Evolutionary conservation across 2,329 filamentous ascomycete genomes (phyloP).

Genomic region (Aurifilum marmelostoma): DNA sequence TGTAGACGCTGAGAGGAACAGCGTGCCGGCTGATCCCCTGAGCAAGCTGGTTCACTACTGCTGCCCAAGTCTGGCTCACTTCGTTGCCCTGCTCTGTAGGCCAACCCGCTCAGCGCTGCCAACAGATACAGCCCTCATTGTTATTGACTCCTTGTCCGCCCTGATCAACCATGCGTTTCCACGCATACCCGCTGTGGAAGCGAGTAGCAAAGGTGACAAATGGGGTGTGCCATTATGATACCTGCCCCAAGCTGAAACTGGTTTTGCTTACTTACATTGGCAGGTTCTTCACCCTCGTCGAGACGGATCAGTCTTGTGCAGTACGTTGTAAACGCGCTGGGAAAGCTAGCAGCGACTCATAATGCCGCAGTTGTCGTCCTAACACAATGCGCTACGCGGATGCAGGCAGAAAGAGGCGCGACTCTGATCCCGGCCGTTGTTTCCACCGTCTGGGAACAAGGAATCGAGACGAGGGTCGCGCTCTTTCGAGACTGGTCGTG

Average conservation of each 20-base stretch:
- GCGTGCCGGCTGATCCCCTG: constrained; percentile 30
- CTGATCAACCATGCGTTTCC: constrained; percentile 79
- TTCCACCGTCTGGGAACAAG: constrained; percentile 78
- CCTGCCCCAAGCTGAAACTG: background rate
- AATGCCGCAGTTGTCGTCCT: constrained; percentile 75
- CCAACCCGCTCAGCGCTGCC: constrained; percentile 68
- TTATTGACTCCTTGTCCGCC: constrained; percentile 79
- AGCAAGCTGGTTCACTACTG: constrained; percentile 52
- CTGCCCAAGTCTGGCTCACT: constrained; percentile 67
- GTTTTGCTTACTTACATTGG: constrained; percentile 21
- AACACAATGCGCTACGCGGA: constrained; percentile 81
- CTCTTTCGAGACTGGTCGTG: constrained; percentile 78
- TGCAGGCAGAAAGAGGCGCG: constrained; percentile 68
- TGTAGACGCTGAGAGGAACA: constrained; percentile 11
- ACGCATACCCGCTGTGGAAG: constrained; percentile 51
- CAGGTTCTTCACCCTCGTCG: constrained; percentile 35
- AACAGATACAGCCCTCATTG: constrained; percentile 64
- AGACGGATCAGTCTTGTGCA: constrained; percentile 59
- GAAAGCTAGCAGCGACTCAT: constrained; percentile 74
- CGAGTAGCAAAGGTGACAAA: constrained; percentile 42
- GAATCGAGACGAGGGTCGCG: constrained; percentile 72
- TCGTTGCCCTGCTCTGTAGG: constrained; percentile 73
- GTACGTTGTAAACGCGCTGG: constrained; percentile 69
- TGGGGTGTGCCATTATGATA: constrained; percentile 40
- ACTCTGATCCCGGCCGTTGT: constrained; percentile 76